phyloP scores from a whole-genome alignment of 306 rosid species.

The Pyrus betulifolia region DNA sequence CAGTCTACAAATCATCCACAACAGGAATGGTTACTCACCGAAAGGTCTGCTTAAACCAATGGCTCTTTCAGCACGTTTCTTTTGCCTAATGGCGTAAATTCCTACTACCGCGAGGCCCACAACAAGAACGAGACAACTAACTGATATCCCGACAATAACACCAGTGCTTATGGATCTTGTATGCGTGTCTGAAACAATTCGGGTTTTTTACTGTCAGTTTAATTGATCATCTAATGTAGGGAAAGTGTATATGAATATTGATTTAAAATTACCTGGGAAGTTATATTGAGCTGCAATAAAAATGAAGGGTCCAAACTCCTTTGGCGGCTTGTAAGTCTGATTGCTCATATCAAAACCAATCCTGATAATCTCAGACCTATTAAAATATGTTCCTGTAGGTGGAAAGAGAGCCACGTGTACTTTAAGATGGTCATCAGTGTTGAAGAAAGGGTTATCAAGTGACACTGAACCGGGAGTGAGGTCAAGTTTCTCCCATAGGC shows the following conservation, averaged over 20 bases:
- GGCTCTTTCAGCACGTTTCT: constrained; percentile 91
- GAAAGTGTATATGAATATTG: not conserved
- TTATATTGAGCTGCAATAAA: constrained; percentile 66
- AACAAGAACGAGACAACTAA: constrained; percentile 50
- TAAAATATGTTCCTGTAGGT: constrained; percentile 49
- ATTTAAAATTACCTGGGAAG: constrained; percentile 49
- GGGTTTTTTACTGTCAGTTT: constrained; percentile 8
- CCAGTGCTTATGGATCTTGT: constrained; percentile 41
- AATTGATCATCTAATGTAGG: not conserved
- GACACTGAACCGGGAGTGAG: constrained; percentile 84
- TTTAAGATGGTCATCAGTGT: constrained; percentile 75
- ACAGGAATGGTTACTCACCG: constrained; percentile 38
- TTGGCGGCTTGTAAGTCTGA: constrained; percentile 85
- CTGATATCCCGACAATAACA: constrained; percentile 44
- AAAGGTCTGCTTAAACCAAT: constrained; percentile 79
- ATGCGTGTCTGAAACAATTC: constrained; percentile 32
- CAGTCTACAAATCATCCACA: not conserved
- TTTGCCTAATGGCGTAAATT: constrained; percentile 65
- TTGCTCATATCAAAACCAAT: constrained; percentile 71
- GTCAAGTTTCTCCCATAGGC: constrained; percentile 45
- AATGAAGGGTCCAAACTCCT: constrained; percentile 65
- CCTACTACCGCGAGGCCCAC: constrained; percentile 59
- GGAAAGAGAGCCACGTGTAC: constrained; percentile 76
- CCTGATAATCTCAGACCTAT: constrained; percentile 62
- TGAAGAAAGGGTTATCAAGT: constrained; percentile 65